phyloP scores from a whole-genome alignment of 2,329 filamentous ascomycete species.

The Cadophora sp. region DNA sequence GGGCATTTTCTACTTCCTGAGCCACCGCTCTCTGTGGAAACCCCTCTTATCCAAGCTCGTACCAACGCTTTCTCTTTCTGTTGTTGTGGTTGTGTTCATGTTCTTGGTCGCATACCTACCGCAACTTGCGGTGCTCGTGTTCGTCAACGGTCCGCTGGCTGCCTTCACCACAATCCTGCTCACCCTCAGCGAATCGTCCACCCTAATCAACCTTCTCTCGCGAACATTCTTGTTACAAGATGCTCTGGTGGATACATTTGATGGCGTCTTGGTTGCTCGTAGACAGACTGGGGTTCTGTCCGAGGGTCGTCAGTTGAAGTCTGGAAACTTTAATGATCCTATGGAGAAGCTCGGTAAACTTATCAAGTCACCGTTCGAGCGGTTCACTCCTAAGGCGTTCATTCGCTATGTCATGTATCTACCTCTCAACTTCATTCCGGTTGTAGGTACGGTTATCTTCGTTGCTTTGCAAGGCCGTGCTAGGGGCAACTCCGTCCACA shows the following conservation, averaged over 20 bases:
- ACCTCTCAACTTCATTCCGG: constrained; percentile 90
- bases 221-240: constrained; percentile 81
- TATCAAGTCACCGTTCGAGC: constrained; percentile 62
- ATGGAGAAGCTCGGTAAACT: constrained; percentile 62
- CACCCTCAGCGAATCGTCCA: constrained; percentile 67
- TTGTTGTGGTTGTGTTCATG: constrained; percentile 78
- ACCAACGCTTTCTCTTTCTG: constrained; percentile 72
- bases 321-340: constrained; percentile 57
- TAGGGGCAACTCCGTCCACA: constrained; percentile 52
- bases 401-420: constrained; percentile 75
- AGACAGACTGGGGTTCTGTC: constrained; percentile 68
- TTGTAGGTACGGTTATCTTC: constrained; percentile 85
- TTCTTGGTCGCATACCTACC: constrained; percentile 88
- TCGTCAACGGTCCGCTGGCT: constrained; percentile 84
- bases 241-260: constrained; percentile 86
- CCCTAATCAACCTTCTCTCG: constrained; percentile 62
- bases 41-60: constrained; percentile 61
- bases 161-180: constrained; percentile 75
- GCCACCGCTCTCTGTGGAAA: constrained; percentile 63
- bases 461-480: constrained; percentile 72
- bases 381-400: constrained; percentile 66
- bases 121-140: constrained; percentile 80
- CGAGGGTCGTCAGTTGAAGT: constrained; percentile 75
- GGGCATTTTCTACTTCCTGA: constrained; percentile 66
- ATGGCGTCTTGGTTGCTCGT: constrained; percentile 67